Evolutionary conservation across 148 eudicot species (phyloP).

Genomic region (Rhododendron griersonianum): DNA sequence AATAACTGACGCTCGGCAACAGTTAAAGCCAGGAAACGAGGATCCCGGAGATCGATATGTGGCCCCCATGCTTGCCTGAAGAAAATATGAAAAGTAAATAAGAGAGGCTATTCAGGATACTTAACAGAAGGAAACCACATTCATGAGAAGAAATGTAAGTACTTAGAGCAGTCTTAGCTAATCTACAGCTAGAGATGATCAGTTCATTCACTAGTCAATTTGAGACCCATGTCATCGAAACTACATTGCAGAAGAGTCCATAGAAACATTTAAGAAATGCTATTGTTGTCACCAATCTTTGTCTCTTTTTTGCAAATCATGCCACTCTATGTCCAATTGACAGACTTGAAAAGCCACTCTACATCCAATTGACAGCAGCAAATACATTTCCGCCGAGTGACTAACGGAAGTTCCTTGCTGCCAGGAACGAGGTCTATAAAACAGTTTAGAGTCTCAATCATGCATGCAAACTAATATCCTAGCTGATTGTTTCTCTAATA

Average conservation of each 20-base stretch:
- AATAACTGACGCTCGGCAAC: slow-evolving; percentile 58
- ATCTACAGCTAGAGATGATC: not conserved
- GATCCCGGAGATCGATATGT: slow-evolving; percentile 49
- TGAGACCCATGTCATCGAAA: not conserved
- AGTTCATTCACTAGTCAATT: not conserved
- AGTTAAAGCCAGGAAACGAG: slow-evolving; percentile 56
- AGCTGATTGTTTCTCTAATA: not conserved
- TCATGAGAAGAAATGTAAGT: not conserved
- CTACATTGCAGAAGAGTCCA: not conserved
- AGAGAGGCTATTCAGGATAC: not conserved
- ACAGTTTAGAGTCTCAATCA: not conserved
- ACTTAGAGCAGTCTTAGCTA: not conserved
- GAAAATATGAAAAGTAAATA: slow-evolving; percentile 3
- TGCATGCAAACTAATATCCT: not conserved
- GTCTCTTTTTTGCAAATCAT: not conserved
- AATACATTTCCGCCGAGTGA: not conserved
- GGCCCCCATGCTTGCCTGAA: slow-evolving; percentile 73
- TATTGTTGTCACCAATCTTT: not conserved
- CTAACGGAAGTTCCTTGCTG: not conserved
- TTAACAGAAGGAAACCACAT: not conserved
- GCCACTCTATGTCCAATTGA: not conserved
- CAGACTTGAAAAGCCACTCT: not conserved
- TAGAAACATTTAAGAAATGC: not conserved
- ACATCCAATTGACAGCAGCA: not conserved
- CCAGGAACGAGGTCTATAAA: not conserved